Evolutionary conservation across 306 rosid genomes (phyloP).

Genomic region (Cotoneaster glaucophyllus): DNA sequence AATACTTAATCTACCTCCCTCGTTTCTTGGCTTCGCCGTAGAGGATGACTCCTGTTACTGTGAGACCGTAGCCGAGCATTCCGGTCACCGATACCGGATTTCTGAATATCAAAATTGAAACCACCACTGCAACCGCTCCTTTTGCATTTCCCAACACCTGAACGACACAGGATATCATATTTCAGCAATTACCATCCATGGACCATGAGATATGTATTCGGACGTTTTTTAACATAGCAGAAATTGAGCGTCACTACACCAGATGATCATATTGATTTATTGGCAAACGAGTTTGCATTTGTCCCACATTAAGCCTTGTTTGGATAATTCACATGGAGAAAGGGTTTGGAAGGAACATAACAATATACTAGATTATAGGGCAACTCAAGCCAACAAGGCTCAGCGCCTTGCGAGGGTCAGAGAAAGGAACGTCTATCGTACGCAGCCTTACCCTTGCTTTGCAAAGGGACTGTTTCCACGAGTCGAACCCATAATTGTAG

Average conservation of each 20-base stretch:
- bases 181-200: too few species aligned
- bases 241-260: neutral
- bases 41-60: slow-evolving; percentile 73
- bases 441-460: too few species aligned
- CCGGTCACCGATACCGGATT: slow-evolving; percentile 87
- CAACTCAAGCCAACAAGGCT: too few species aligned
- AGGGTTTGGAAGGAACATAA: neutral
- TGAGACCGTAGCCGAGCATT: slow-evolving; percentile 76
- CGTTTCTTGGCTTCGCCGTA: slow-evolving; percentile 85
- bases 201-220: too few species aligned
- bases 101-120: slow-evolving; percentile 73
- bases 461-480: too few species aligned
- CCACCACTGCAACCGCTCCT: slow-evolving; percentile 89
- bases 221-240: neutral
- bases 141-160: slow-evolving; percentile 93
- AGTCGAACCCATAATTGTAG: too few species aligned
- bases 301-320: neutral
- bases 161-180: neutral
- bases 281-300: neutral
- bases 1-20: slow-evolving; percentile 29
- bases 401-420: too few species aligned
- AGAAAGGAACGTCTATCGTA: too few species aligned
- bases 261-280: too few species aligned
- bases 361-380: too few species aligned
- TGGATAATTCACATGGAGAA: neutral